Evolutionary conservation across 495 filamentous ascomycete genomes (phyloP).

Genomic region (Xeromyces bisporus): DNA sequence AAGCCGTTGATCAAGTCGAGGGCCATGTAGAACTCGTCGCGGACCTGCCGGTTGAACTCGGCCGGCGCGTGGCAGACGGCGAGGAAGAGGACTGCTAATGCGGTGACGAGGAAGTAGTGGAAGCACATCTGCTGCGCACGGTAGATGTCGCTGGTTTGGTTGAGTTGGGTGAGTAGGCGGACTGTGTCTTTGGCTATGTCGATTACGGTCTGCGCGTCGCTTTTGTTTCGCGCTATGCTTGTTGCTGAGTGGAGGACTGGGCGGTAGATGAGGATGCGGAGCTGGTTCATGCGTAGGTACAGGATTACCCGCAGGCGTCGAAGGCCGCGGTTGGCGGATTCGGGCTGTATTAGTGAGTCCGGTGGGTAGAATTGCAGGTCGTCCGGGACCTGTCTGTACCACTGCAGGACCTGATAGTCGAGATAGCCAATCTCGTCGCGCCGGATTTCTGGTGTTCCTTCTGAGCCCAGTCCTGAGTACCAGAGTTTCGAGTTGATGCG

Average conservation of each 20-base stretch:
- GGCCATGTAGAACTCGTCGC: conserved; percentile 77
- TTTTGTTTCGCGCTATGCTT: conserved; percentile 55
- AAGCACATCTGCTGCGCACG: conserved; percentile 64
- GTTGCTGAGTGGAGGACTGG: conserved; percentile 62
- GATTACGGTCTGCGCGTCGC: conserved; percentile 52
- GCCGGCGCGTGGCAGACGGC: conserved; percentile 68
- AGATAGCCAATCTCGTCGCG: conserved; percentile 55
- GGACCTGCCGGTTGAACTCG: conserved; percentile 53
- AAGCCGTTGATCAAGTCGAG: conserved; percentile 69
- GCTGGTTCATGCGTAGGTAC: conserved; percentile 62
- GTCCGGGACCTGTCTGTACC: conserved; percentile 51
- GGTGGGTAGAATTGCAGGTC: conserved; percentile 41
- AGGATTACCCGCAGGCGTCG: conserved; percentile 36
- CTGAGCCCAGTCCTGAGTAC: conserved; percentile 38
- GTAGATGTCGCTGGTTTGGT: conserved; percentile 69
- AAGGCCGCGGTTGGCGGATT: conserved; percentile 28
- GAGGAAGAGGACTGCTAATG: conserved; percentile 66
- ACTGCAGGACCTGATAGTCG: conserved; percentile 61
- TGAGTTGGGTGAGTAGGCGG: conserved; percentile 52
- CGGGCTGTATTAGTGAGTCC: conserved; percentile 25
- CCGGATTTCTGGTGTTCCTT: conserved; percentile 34
- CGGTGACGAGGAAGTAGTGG: conserved; percentile 73
- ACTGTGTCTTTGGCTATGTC: conserved; percentile 70
- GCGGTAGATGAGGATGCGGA: conserved; percentile 67
- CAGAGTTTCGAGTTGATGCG: conserved; percentile 65